Evolutionary conservation across 2,329 filamentous ascomycete genomes (phyloP).

Genomic region (Magnaporthales sp.): DNA sequence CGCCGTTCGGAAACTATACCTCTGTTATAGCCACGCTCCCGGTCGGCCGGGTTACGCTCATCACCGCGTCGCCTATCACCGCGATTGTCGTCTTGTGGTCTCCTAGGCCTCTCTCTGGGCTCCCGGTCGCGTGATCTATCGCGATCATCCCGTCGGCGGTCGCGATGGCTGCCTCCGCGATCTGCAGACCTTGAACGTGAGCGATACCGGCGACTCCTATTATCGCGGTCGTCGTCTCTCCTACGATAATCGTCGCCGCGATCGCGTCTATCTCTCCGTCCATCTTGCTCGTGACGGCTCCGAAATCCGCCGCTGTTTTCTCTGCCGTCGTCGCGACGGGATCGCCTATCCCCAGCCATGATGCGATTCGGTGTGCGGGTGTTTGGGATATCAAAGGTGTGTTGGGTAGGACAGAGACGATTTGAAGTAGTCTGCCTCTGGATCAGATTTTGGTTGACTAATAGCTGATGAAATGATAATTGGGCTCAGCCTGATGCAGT

Average conservation of each 20-base stretch:
- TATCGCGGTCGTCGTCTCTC: slow-evolving; percentile 8
- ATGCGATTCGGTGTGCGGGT: neutral
- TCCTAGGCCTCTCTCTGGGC: neutral
- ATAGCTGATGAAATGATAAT: neutral
- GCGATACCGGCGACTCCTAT: slow-evolving; percentile 8
- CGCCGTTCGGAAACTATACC: neutral
- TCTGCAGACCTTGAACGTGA: slow-evolving; percentile 8
- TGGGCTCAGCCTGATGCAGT: neutral
- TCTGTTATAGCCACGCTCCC: slow-evolving; percentile 2
- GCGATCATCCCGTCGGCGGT: neutral
- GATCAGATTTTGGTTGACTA: neutral
- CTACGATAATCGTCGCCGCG: slow-evolving; percentile 4
- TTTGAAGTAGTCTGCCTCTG: neutral
- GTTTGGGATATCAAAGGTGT: neutral
- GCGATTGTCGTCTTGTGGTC: slow-evolving; percentile 1
- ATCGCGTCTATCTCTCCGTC: slow-evolving; percentile 2
- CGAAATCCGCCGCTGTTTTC: slow-evolving; percentile 2
- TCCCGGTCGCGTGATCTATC: slow-evolving; percentile 7
- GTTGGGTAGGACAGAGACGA: neutral
- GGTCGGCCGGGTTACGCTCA: slow-evolving; percentile 7
- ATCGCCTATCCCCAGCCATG: slow-evolving; percentile 8
- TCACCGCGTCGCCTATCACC: neutral
- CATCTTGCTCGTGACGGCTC: neutral
- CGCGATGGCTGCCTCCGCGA: neutral
- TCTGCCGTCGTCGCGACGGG: slow-evolving; percentile 10